A percentile compares a stretch with the other conserved stretches of the same genome.
phyloP scores from a whole-genome alignment of 257 asterid species.

The Nemophila menziesii region DNA sequence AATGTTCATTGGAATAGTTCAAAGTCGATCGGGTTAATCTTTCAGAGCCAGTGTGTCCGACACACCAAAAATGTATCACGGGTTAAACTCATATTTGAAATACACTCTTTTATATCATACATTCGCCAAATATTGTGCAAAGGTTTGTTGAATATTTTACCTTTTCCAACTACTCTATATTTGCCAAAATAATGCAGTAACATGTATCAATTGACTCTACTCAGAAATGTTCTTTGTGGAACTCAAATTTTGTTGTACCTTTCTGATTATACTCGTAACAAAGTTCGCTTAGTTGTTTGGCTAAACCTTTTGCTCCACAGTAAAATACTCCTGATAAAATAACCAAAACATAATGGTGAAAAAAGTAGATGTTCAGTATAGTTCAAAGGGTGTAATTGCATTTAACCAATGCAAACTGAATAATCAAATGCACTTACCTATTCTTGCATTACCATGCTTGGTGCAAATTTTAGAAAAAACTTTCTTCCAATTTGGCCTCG shows the following conservation, averaged over 20 bases:
- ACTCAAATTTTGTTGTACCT: conserved; percentile 86
- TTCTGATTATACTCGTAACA: conserved; percentile 78
- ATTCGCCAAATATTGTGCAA: not conserved
- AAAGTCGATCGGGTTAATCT: no score
- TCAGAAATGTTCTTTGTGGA: conserved; percentile 88
- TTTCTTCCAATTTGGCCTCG: conserved; percentile 96
- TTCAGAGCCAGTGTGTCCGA: no score
- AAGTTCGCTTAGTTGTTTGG: conserved; percentile 73
- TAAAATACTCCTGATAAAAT: conserved; percentile 71
- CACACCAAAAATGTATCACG: no score
- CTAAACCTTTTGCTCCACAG: conserved; percentile 79
- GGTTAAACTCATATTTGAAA: not conserved
- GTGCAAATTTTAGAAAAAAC: conserved; percentile 67
- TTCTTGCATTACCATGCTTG: conserved; percentile 88
- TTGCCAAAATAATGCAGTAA: not conserved
- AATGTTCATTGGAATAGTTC: no score
- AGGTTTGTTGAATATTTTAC: not conserved
- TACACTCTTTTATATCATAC: not conserved
- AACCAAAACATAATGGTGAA: not conserved
- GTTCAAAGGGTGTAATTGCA: not conserved
- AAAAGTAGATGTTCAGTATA: not conserved
- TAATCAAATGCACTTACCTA: conserved; percentile 31
- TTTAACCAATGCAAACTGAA: not conserved
- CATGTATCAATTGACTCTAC: conserved; percentile 3
- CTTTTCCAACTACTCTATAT: conserved; percentile 1